A percentile compares a stretch with the other conserved stretches of the same genome.
Conservation (phyloP, 208 protist species). For the Trypanosoma caninum region DNA sequence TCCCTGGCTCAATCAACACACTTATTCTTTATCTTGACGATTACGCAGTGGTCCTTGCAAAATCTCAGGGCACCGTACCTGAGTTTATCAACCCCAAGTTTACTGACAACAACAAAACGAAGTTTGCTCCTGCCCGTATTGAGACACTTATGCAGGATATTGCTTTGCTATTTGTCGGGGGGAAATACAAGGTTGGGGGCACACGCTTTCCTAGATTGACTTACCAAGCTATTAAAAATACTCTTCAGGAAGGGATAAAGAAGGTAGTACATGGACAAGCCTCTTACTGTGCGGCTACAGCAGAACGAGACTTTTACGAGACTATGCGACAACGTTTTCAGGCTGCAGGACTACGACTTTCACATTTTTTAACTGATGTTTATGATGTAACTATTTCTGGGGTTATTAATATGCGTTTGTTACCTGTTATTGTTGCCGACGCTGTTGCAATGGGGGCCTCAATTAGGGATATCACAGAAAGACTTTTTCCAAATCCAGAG, state of each 20-base stretch:
- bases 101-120: constrained; percentile 39
- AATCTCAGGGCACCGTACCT: constrained; percentile 68
- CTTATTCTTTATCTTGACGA: constrained; percentile 65
- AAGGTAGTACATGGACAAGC: constrained; percentile 38
- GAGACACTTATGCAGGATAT: constrained; percentile 92
- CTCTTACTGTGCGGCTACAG: constrained; percentile 64
- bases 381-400: not conserved
- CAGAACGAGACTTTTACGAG: constrained; percentile 72
- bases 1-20: constrained; percentile 92
- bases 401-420: constrained; percentile 10
- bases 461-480: constrained; percentile 24
- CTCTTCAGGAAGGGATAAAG: constrained; percentile 39
- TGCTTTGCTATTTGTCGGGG: constrained; percentile 53
- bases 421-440: constrained; percentile 33
- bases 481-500: constrained; percentile 54
- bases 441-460: constrained; percentile 39
- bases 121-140: constrained; percentile 80
- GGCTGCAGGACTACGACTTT: constrained; percentile 15
- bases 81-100: constrained; percentile 96
- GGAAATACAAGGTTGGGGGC: constrained; percentile 57
- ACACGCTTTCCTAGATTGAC: constrained; percentile 67
- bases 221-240: constrained; percentile 90
- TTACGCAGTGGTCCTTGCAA: constrained; percentile 57
- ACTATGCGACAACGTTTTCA: constrained; percentile 51
- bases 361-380: not conserved